These are phyloP conservation scores for Alternaria sp. DNA, from an alignment of 2,329 filamentous ascomycete genomes.

Conservation along the genomic window DNA sequence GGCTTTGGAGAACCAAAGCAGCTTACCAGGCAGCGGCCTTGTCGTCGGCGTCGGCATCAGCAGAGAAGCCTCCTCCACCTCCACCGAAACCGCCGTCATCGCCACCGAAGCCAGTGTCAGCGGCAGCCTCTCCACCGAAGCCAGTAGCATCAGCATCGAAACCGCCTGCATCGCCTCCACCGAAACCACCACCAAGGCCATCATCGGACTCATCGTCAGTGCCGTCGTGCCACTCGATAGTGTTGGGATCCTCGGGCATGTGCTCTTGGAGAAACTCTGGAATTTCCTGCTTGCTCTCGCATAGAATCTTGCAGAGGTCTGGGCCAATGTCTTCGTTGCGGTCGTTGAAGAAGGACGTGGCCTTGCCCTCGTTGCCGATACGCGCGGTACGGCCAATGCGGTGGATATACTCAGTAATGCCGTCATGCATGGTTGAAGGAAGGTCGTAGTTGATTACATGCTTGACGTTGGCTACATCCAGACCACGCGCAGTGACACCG, in stretches of 20 bases:
- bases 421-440: constrained; percentile 75
- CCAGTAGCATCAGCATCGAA: constrained; percentile 14
- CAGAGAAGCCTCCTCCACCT: constrained; percentile 19
- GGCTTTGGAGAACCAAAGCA: neutral
- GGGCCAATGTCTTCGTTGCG: constrained; percentile 74
- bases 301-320: constrained; percentile 77
- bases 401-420: constrained; percentile 91
- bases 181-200: constrained; percentile 21
- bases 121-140: constrained; percentile 13
- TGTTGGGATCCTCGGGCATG: constrained; percentile 63
- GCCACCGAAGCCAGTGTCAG: constrained; percentile 9
- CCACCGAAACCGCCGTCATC: constrained; percentile 11
- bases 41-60: constrained; percentile 21
- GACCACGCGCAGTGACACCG: constrained; percentile 83
- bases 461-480: constrained; percentile 85
- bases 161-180: constrained; percentile 12
- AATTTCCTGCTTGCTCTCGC: constrained; percentile 79
- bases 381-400: constrained; percentile 95
- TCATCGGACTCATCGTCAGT: constrained; percentile 46
- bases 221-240: constrained; percentile 61
- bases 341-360: constrained; percentile 88
- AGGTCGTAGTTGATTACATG: constrained; percentile 96
- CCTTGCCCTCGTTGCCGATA: constrained; percentile 84
- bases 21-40: constrained; percentile 40
- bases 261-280: constrained; percentile 79